Evolutionary conservation across 352 stramenopile species (phyloP), one percentile per base, ranked within the genome.

Genomic region (Globisporangium lucens): DNA sequence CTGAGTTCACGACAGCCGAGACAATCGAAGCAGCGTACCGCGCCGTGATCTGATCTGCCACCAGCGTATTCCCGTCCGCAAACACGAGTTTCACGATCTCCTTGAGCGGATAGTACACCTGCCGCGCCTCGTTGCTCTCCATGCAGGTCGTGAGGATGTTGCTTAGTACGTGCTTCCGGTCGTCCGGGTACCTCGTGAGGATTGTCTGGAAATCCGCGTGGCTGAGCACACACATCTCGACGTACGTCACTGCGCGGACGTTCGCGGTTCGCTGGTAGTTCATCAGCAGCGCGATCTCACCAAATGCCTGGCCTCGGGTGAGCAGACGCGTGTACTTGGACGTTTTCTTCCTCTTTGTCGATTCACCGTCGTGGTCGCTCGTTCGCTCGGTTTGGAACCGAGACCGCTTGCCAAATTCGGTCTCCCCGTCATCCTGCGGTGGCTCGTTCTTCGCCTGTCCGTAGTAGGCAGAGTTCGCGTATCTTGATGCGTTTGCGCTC

Each of bases 401-500:
- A n/a, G n/a, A 36, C 4, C 20, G 30, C n/a, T 33, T 56, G 24
- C 36, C 22, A 3, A 56, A 33, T n/a, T 35, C 51, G 20, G 10
- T 35, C 0, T 56, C 24, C 6, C 24, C 22, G 51, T 56, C 51
- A 15, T 56, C 17, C 36, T 29, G 30, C n/a, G 13, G 2, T 43
- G 36, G 36, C 10, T 20, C 1, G 8, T 22, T 58, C 36, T 24
- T 49, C 20, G 29, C 29, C 41, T 47, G 36, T 61, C 52, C 67
- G 41, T 60, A 72, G 57, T 41, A 63, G 24, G 51, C 47, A 43
- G 4, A 90, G 63, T 38, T 89, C 78, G 52, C 76, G 80, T 56
- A 56, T 24, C 10, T 33, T 4, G 51, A 56, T 2, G 24, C 51
- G 9, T 35, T 6, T 1, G 22, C 27, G 51, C 51, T 56, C 51